phyloP scores from a whole-genome alignment of 2,329 filamentous ascomycete genomes.

The Penicillium sp. region DNA sequence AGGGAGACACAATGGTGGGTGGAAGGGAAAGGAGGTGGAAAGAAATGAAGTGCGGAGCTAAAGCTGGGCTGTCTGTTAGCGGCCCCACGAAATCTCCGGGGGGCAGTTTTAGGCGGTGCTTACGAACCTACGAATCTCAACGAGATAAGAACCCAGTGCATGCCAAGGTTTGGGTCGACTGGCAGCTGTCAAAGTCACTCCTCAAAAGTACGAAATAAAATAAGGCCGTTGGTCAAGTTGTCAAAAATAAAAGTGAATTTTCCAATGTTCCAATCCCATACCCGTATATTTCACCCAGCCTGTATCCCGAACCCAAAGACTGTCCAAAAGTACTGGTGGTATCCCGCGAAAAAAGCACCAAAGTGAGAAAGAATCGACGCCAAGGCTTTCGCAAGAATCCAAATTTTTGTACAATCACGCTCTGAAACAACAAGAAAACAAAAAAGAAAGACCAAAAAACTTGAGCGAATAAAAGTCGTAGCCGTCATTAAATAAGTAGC shows the following conservation, averaged over 20 bases:
- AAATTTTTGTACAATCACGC: conserved; percentile 36
- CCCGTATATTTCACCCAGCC: conserved; percentile 8
- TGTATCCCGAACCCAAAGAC: conserved; percentile 33
- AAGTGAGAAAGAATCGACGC: conserved; percentile 28
- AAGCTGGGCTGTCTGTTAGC: conserved; percentile 49
- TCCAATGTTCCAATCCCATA: conserved; percentile 8
- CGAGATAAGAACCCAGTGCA: neutral
- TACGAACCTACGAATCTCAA: conserved; percentile 6
- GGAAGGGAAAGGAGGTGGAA: conserved; percentile 32
- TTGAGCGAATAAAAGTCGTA: conserved; percentile 25
- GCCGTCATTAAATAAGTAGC: conserved; percentile 26
- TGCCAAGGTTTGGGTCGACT: conserved; percentile 4
- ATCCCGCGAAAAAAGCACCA: conserved; percentile 34
- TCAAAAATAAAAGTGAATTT: neutral
- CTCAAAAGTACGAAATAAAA: neutral
- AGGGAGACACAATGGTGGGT: conserved; percentile 22
- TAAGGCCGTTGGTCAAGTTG: neutral
- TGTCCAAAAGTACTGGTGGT: conserved; percentile 34
- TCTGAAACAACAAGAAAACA: conserved; percentile 22
- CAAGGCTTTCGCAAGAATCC: conserved; percentile 30
- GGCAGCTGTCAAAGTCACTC: conserved; percentile 3
- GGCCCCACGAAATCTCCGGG: conserved; percentile 43
- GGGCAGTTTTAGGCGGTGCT: conserved; percentile 27
- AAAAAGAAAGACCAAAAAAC: conserved; percentile 18
- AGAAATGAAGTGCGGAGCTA: conserved; percentile 32